Evolutionary conservation across 2,329 filamentous ascomycete genomes (phyloP).

Genomic region (Thielaviopsis populi): DNA sequence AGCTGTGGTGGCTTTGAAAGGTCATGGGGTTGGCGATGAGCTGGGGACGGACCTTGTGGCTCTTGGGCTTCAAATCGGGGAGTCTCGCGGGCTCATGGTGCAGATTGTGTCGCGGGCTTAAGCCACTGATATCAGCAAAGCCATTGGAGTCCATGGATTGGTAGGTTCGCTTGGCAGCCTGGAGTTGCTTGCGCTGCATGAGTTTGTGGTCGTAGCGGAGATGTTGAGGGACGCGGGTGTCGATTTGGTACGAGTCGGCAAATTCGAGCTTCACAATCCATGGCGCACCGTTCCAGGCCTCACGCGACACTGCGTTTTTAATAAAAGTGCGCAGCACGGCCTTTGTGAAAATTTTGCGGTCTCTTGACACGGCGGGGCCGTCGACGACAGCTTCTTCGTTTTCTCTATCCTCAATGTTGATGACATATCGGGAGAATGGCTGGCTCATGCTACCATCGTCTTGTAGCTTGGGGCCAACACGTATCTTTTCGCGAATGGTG

Average conservation of each 20-base stretch:
- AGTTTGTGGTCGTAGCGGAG: constrained; percentile 68
- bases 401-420: constrained; percentile 53
- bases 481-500: constrained; percentile 70
- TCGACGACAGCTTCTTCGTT: constrained; percentile 65
- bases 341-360: constrained; percentile 88
- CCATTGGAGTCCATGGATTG: constrained; percentile 32
- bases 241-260: constrained; percentile 70
- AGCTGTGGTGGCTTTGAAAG: constrained; percentile 10
- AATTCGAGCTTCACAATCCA: constrained; percentile 87
- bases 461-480: constrained; percentile 47
- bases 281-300: constrained; percentile 89
- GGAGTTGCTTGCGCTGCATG: constrained; percentile 58
- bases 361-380: constrained; percentile 67
- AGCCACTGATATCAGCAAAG: constrained; percentile 18
- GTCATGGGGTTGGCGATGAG: constrained; percentile 13
- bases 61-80: constrained; percentile 60
- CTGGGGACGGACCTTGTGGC: constrained; percentile 20
- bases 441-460: constrained; percentile 55
- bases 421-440: constrained; percentile 66
- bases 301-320: constrained; percentile 81
- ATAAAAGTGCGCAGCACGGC: constrained; percentile 86
- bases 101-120: constrained; percentile 23
- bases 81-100: constrained; percentile 40
- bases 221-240: constrained; percentile 70
- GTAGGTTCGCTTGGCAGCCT: constrained; percentile 47